Evolutionary conservation across 495 filamentous ascomycete species (phyloP).

Genomic region (Physcia stellaris): DNA sequence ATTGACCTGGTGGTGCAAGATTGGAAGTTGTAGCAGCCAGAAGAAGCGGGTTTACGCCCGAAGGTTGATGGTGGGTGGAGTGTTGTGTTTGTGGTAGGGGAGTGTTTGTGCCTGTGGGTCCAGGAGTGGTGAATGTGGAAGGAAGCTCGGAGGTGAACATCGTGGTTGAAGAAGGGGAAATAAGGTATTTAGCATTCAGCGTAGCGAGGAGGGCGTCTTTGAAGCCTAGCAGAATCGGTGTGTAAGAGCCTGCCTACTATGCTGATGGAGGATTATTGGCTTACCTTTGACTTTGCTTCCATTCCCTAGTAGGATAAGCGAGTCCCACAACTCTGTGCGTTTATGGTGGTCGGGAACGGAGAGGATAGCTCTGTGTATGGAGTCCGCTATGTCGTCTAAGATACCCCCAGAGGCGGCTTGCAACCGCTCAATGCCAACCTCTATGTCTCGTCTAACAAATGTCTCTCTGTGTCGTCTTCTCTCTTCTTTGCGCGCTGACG

Average conservation of each 20-base stretch:
- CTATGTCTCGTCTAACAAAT: conserved; percentile 52
- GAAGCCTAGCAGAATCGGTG: conserved; percentile 38
- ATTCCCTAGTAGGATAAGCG: conserved; percentile 74
- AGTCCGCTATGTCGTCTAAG: conserved; percentile 65
- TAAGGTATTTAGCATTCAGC: conserved; percentile 67
- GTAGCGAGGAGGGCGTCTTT: conserved; percentile 74
- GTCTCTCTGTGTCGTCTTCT: conserved; percentile 28
- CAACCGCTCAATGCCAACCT: conserved; percentile 82
- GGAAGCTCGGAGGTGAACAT: conserved; percentile 96
- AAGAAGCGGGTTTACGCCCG: conserved; percentile 76
- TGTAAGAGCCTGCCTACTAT: not conserved
- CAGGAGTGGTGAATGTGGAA: conserved; percentile 76
- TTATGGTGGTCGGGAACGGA: conserved; percentile 65
- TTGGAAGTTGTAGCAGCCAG: conserved; percentile 71
- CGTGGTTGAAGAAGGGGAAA: conserved; percentile 78
- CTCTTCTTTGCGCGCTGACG: conserved; percentile 21
- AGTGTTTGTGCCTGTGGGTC: conserved; percentile 83
- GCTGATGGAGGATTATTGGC: not conserved
- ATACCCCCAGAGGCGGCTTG: conserved; percentile 59
- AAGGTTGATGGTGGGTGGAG: conserved; percentile 28
- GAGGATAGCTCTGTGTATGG: conserved; percentile 69
- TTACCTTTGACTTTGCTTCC: conserved; percentile 72
- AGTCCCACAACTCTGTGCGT: conserved; percentile 80
- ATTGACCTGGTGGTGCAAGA: conserved; percentile 14
- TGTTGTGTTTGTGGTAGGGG: conserved; percentile 38